A percentile compares a stretch with the other conserved stretches of the same genome.
These are phyloP conservation scores for Diplocarpon mali DNA, from an alignment of 2,329 filamentous ascomycete species.

Conservation along the genomic window DNA sequence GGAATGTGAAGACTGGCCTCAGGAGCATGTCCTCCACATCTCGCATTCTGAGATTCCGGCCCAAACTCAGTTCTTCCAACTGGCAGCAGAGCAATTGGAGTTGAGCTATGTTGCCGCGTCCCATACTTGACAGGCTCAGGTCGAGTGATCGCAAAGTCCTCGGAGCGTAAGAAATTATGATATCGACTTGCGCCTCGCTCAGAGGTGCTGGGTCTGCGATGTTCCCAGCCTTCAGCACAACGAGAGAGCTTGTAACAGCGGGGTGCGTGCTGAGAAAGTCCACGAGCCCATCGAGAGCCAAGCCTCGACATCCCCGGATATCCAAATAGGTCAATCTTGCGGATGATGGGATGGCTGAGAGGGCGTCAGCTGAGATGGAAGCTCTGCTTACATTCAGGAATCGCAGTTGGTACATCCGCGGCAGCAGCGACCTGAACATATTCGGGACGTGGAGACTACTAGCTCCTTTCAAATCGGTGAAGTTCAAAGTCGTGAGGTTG, in stretches of 20 bases:
- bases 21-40: slow-evolving; percentile 6
- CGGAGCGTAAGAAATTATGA: neutral
- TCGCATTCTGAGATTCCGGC: neutral
- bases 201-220: slow-evolving; percentile 2
- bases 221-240: slow-evolving; percentile 1
- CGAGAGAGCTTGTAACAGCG: slow-evolving; percentile 1
- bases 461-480: neutral
- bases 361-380: neutral
- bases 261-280: slow-evolving; percentile 4
- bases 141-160: slow-evolving; percentile 7
- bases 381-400: slow-evolving; percentile 4
- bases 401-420: slow-evolving; percentile 2
- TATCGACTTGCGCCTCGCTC: slow-evolving; percentile 3
- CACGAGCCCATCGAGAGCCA: neutral
- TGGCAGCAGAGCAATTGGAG: slow-evolving; percentile 8
- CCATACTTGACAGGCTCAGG: slow-evolving; percentile 8
- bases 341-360: slow-evolving; percentile 1
- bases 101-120: slow-evolving; percentile 1
- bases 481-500: neutral
- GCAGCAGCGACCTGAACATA: slow-evolving; percentile 1
- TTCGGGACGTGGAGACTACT: neutral
- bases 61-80: slow-evolving; percentile 11
- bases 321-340: slow-evolving; percentile 5
- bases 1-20: neutral
- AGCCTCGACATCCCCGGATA: neutral